Percentiles rank a stretch among this genome's conserved stretches.
Conservation (phyloP, 768 basidiomycete species). For the Calocybe indica region DNA sequence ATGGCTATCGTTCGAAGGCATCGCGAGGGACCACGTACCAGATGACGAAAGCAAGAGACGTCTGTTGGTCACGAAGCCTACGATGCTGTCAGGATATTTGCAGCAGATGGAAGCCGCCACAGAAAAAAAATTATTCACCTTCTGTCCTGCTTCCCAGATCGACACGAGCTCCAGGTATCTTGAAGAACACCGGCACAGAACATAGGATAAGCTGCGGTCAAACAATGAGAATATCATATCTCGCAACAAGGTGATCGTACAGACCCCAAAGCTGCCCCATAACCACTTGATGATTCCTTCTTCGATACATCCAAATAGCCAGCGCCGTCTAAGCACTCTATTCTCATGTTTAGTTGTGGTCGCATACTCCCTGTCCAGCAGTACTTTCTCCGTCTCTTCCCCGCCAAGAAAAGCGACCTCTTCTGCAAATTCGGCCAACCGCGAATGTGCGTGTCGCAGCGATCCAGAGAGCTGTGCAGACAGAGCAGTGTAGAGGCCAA, state of each 20-base stretch:
- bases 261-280: conserved; percentile 91
- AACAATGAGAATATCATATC: conserved; percentile 6
- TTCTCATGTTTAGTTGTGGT: conserved; percentile 83
- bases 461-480: conserved; percentile 87
- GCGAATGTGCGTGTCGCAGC: conserved; percentile 87
- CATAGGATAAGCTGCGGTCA: conserved; percentile 67
- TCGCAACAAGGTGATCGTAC: conserved; percentile 18
- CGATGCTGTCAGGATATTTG: no score
- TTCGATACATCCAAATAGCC: conserved; percentile 90
- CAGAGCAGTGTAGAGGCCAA: conserved; percentile 85
- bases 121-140: conserved; percentile 35
- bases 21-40: conserved; percentile 31
- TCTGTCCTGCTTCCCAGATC: conserved; percentile 90
- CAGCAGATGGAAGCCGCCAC: no score
- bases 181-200: conserved; percentile 91
- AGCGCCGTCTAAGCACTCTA: conserved; percentile 67
- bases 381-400: conserved; percentile 84
- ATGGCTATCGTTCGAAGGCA: not conserved
- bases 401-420: conserved; percentile 88
- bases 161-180: conserved; percentile 60
- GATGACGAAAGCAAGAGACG: conserved; percentile 84
- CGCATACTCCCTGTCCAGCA: conserved; percentile 86
- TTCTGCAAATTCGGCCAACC: conserved; percentile 83
- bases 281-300: conserved; percentile 96
- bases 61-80: conserved; percentile 96